Evolutionary conservation across 2,329 filamentous ascomycete species (phyloP).

Genomic region (Chaetomium globosum): DNA sequence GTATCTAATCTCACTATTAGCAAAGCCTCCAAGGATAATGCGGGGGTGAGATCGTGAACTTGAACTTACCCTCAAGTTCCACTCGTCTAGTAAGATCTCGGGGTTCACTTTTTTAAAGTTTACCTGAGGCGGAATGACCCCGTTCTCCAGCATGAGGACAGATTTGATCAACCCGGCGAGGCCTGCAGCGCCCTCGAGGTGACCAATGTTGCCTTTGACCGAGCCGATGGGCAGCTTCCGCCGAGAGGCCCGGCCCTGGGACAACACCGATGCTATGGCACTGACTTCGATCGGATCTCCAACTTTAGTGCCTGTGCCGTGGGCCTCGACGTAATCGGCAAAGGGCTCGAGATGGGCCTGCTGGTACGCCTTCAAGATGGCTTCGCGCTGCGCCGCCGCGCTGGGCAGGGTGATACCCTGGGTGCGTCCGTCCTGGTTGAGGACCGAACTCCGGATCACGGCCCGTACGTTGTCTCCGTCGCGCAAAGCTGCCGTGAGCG

Average conservation of each 20-base stretch:
- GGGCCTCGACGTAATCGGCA: constrained; percentile 33
- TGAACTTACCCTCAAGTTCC: not conserved
- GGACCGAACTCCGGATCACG: constrained; percentile 38
- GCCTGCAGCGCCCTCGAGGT: constrained; percentile 33
- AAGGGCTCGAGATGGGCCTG: constrained; percentile 26
- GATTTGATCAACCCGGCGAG: constrained; percentile 42
- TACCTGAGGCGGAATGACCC: not conserved
- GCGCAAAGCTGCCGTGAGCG: constrained; percentile 43
- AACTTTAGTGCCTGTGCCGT: constrained; percentile 42
- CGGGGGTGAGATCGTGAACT: not conserved
- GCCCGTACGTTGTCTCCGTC: constrained; percentile 43
- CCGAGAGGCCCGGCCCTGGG: not conserved
- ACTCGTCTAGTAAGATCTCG: not conserved
- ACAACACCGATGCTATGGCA: not conserved
- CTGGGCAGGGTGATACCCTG: constrained; percentile 20
- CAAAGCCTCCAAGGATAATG: not conserved
- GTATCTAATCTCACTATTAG: not conserved
- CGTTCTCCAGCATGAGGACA: constrained; percentile 39
- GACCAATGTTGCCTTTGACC: constrained; percentile 40
- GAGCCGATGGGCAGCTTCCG: constrained; percentile 35
- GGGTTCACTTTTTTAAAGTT: not conserved
- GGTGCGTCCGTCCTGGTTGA: constrained; percentile 30
- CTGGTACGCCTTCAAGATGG: constrained; percentile 18
- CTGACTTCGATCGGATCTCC: constrained; percentile 16
- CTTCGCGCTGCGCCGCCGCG: constrained; percentile 20